Conservation (phyloP, 2,329 filamentous ascomycete genomes). For the Exophiala dermatitidis region DNA sequence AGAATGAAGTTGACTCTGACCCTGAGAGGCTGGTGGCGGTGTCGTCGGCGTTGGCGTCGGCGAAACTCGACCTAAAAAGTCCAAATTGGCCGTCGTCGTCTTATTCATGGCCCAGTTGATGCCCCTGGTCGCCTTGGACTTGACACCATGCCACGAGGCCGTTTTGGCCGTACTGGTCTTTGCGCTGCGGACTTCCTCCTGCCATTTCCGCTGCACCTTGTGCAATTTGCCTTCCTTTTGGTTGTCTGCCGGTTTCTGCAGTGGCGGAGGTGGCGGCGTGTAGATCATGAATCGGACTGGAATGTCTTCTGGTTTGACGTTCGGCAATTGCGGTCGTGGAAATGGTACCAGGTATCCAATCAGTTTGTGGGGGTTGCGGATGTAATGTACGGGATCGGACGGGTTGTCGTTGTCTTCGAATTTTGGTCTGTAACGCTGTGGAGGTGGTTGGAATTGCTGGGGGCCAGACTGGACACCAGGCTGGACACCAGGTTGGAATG, state of each 20-base stretch:
- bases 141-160: conserved; percentile 39
- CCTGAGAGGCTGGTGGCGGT: too few species aligned
- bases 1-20: conserved; percentile 10
- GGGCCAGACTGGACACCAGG: background rate
- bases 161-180: conserved; percentile 38
- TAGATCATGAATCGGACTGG: conserved; percentile 41
- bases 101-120: conserved; percentile 37
- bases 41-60: conserved; percentile 5
- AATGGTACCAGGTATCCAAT: conserved; percentile 41
- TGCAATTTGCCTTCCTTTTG: conserved; percentile 39
- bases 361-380: conserved; percentile 38
- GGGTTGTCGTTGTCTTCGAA: conserved; percentile 24
- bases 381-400: conserved; percentile 35
- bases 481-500: conserved; percentile 3
- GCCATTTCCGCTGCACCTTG: conserved; percentile 42
- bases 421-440: conserved; percentile 16
- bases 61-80: conserved; percentile 39
- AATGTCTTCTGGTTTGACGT: conserved; percentile 30
- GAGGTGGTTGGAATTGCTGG: conserved; percentile 18
- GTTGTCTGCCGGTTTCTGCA: conserved; percentile 36
- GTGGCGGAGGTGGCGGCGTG: conserved; percentile 39
- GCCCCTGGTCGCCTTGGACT: conserved; percentile 36
- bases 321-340: conserved; percentile 36
- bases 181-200: conserved; percentile 40
- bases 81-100: conserved; percentile 38